phyloP scores from a whole-genome alignment of 306 rosid genomes.

The Cicer judaicum region DNA sequence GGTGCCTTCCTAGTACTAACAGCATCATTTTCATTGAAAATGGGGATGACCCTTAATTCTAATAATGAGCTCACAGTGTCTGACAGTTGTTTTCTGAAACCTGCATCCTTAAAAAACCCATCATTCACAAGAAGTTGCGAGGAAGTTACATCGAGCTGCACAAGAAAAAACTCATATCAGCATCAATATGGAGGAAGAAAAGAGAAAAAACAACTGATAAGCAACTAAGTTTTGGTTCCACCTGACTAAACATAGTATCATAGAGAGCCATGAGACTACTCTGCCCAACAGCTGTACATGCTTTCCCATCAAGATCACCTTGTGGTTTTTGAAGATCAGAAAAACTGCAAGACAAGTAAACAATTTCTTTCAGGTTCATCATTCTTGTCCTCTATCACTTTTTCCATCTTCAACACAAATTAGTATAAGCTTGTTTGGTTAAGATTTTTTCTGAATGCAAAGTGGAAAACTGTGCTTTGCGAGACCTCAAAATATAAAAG shows the following conservation, averaged over 20 bases:
- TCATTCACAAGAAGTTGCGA: constrained; percentile 98
- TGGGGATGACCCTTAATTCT: constrained; percentile 75
- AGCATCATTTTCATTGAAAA: constrained; percentile 97
- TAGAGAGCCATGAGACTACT: constrained; percentile 99
- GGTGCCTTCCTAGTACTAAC: constrained; percentile 95
- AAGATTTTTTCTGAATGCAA: background rate
- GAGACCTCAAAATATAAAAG: background rate
- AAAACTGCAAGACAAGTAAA: constrained; percentile 63
- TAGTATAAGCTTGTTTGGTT: background rate
- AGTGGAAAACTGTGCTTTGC: background rate
- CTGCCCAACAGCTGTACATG: constrained; percentile 97
- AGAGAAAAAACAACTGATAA: background rate
- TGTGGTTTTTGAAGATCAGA: constrained; percentile 92
- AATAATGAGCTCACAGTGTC: constrained; percentile 78
- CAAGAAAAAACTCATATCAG: constrained; percentile 46
- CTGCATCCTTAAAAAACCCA: constrained; percentile 70
- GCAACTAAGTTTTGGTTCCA: constrained; percentile 32
- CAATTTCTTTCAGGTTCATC: constrained; percentile 25
- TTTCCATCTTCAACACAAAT: background rate
- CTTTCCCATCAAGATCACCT: constrained; percentile 82
- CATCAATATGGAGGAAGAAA: constrained; percentile 25
- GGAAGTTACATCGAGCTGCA: constrained; percentile 97
- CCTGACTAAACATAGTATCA: constrained; percentile 98
- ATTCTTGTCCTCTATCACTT: constrained; percentile 12
- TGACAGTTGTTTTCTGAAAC: constrained; percentile 77